Percentiles rank a stretch among this genome's conserved stretches.
Evolutionary conservation across 2,329 filamentous ascomycete genomes (phyloP).

Genomic region (Xylariaceae sp.): DNA sequence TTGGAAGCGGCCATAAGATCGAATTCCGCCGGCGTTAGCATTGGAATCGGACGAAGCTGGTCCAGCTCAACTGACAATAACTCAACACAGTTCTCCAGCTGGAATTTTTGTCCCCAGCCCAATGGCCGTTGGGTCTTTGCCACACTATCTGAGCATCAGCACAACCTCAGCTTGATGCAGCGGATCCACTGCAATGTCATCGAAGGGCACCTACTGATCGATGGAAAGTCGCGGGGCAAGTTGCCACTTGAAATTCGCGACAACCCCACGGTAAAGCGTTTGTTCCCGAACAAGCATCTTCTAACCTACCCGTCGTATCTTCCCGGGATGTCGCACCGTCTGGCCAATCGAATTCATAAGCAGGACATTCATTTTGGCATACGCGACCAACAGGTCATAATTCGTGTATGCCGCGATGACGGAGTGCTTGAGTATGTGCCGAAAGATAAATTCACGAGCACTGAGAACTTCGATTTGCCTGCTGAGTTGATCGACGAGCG

Average conservation of each 20-base stretch:
- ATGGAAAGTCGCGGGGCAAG: constrained; percentile 36
- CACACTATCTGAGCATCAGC: background rate
- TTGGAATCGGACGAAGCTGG: constrained; percentile 40
- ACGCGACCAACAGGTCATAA: constrained; percentile 36
- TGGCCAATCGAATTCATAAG: constrained; percentile 24
- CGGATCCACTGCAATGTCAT: constrained; percentile 34
- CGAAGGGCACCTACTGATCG: constrained; percentile 35
- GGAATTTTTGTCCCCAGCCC: constrained; percentile 25
- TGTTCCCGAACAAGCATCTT: constrained; percentile 34
- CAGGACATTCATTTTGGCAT: constrained; percentile 53
- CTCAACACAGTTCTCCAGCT: constrained; percentile 29
- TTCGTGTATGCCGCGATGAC: constrained; percentile 35
- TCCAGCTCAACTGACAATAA: constrained; percentile 24
- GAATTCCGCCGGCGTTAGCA: constrained; percentile 7
- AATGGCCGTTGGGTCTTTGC: constrained; percentile 24
- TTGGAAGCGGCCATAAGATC: constrained; percentile 35
- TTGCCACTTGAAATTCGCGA: constrained; percentile 48
- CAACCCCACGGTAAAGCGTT: constrained; percentile 45
- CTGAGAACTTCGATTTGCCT: constrained; percentile 45
- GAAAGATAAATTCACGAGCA: constrained; percentile 24
- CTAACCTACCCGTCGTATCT: constrained; percentile 48
- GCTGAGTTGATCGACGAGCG: constrained; percentile 45
- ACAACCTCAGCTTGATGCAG: background rate
- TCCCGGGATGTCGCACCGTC: constrained; percentile 47
- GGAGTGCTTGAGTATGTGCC: constrained; percentile 34